Evolutionary conservation across 176 grass and related monocot genomes (phyloP), one percentile per base, ranked within the genome.

Genomic region (Lolium rigidum): DNA sequence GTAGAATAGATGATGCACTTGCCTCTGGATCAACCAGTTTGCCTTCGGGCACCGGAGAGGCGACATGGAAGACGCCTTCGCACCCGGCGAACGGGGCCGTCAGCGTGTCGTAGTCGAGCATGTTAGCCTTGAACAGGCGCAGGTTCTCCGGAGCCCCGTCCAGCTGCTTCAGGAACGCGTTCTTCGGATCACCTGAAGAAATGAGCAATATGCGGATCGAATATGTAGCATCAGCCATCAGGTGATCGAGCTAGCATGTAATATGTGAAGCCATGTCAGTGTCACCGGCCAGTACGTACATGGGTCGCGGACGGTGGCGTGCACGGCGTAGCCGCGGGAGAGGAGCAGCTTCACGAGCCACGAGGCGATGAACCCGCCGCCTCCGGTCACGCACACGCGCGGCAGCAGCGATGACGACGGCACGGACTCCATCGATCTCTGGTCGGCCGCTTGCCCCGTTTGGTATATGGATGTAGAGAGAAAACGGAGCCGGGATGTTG

Each of bases 71-170:
- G 70, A 91, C 91, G 39, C 83, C 88, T 14, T 85, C 67, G 47
- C 91, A 95, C 6, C 91, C 91, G 1, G 68, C 73, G 52, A 89
- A 71, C 3, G 91, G 86, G 10, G 71, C 58, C 14, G 66, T 26
- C 48, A 95, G 49, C 62, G 82, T 20, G 77, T 49, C 63, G 18
- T 73, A 59, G 49, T 92, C 86, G n/a, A 95, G 88, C 71, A 95
- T 38, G 78, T 95, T 73, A 15, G 94, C 91, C 76, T 87, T 91
- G 82, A 93, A 88, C n/a, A 95, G 44, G 1, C 74, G 81, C 24
- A 95, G 81, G 14, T 84, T 95, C 63, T 91, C 86, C 17, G 73
- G 35, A 1, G 89, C 89, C 52, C 56, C 49, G 2, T 91, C 91
- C 49, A 95, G 63, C 80, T 39, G 85, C 52, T 74, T 9, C 67